Percentiles rank a stretch among this genome's conserved stretches.
phyloP scores from a whole-genome alignment of 768 basidiomycete species.

The Leccinum arenicola region DNA sequence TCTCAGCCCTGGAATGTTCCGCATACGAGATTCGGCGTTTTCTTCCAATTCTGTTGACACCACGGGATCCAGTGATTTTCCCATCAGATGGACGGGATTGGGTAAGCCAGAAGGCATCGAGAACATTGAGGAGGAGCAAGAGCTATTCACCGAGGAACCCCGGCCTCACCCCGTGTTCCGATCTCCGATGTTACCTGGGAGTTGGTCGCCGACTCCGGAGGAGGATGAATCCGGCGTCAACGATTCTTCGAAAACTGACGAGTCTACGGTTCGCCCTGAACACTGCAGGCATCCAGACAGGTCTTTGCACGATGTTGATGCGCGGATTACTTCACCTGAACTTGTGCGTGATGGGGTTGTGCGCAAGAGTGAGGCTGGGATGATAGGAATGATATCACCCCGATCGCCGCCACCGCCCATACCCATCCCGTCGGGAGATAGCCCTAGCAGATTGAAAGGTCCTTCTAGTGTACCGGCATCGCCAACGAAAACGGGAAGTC shows the following conservation, averaged over 20 bases:
- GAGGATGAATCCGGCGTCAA: constrained; percentile 41
- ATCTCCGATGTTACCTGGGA: constrained; percentile 46
- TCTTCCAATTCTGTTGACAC: constrained; percentile 45
- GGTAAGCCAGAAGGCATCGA: constrained; percentile 38
- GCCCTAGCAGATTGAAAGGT: constrained; percentile 20
- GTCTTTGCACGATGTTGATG: constrained; percentile 47
- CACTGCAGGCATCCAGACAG: constrained; percentile 30
- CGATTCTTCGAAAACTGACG: constrained; percentile 26
- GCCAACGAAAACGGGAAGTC: constrained; percentile 32
- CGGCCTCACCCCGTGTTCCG: constrained; percentile 25
- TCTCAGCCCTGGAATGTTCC: constrained; percentile 55
- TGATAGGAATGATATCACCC: constrained; percentile 49
- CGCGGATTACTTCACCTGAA: constrained; percentile 54
- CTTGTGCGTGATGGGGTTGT: constrained; percentile 41
- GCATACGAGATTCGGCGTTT: constrained; percentile 58
- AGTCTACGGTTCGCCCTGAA: constrained; percentile 26
- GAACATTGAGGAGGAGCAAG: constrained; percentile 35
- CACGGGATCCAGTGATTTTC: constrained; percentile 47
- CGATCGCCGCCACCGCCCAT: constrained; percentile 25
- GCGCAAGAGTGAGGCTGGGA: constrained; percentile 63
- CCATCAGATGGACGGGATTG: constrained; percentile 62
- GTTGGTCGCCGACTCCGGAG: constrained; percentile 54
- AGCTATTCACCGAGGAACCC: constrained; percentile 27
- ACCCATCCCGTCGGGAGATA: constrained; percentile 29
- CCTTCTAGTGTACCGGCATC: constrained; percentile 28